Percentiles rank a stretch among this genome's conserved stretches.
phyloP scores from a whole-genome alignment of 2,329 filamentous ascomycete genomes.

The Aureobasidium sp. region DNA sequence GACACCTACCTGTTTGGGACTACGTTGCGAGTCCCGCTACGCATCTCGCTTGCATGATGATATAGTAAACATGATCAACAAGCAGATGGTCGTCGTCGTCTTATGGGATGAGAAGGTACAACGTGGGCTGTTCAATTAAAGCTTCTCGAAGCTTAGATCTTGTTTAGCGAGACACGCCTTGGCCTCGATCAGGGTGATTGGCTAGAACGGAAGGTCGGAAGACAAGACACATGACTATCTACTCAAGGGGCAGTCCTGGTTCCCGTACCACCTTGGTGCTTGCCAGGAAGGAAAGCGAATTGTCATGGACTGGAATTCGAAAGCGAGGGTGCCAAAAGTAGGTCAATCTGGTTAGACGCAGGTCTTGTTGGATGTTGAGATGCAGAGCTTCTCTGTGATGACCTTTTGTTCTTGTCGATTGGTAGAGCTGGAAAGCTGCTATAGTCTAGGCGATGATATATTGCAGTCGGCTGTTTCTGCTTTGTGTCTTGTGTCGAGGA shows the following conservation, averaged over 20 bases:
- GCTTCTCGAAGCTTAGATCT: constrained; percentile 9
- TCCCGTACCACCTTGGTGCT: too few species aligned
- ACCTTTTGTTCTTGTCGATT: too few species aligned
- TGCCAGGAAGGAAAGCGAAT: too few species aligned
- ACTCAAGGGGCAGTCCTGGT: not conserved
- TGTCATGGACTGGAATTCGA: too few species aligned
- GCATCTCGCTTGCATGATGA: constrained; percentile 3
- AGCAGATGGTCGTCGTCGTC: not conserved
- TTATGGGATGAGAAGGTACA: not conserved
- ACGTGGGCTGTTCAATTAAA: constrained; percentile 5
- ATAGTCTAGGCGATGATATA: too few species aligned
- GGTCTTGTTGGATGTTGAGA: too few species aligned
- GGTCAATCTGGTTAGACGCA: too few species aligned
- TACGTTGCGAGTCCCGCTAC: not conserved
- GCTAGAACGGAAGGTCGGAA: not conserved
- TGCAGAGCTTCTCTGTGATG: too few species aligned
- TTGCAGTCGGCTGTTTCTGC: too few species aligned
- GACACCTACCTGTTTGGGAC: constrained; percentile 10
- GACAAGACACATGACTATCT: not conserved
- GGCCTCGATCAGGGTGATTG: not conserved
- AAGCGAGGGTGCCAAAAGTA: too few species aligned
- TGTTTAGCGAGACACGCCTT: constrained; percentile 8
- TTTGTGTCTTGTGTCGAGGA: too few species aligned
- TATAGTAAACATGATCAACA: not conserved
- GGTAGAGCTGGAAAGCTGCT: too few species aligned